These are phyloP conservation scores for Cornus controversa DNA, from an alignment of 148 eudicot species.

Conservation along the genomic window DNA sequence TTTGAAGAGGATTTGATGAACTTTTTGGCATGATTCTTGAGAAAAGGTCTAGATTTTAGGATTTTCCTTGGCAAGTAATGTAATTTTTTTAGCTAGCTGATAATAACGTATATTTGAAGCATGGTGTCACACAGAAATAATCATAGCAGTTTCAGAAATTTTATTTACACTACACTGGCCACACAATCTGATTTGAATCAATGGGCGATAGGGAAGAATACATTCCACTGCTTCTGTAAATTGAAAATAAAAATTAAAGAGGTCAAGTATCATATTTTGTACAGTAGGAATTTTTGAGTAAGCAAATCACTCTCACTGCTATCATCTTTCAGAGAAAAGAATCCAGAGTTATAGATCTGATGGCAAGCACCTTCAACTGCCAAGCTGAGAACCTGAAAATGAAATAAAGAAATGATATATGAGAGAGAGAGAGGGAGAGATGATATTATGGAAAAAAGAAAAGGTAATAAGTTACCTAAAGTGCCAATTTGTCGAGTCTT, in stretches of 20 bases:
- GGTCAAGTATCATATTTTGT: not conserved
- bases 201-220: not conserved
- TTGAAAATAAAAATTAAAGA: too few species aligned
- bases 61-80: too few species aligned
- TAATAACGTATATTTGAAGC: too few species aligned
- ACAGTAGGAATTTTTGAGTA: not conserved
- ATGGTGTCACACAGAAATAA: not conserved
- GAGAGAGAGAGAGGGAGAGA: not conserved
- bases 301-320: conserved; percentile 3
- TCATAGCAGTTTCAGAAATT: not conserved
- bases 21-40: too few species aligned
- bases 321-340: not conserved
- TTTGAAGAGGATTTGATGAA: too few species aligned
- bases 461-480: not conserved
- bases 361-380: conserved; percentile 11
- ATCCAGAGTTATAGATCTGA: not conserved
- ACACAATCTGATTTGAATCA: not conserved
- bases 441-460: not conserved
- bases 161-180: not conserved
- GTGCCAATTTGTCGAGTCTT: conserved; percentile 3
- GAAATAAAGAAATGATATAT: not conserved
- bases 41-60: too few species aligned
- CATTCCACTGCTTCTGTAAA: too few species aligned
- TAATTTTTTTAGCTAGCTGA: too few species aligned
- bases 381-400: conserved; percentile 8